Base-by-base conservation (phyloP, 805 yeast species). In the Spathaspora boniae region DNA sequence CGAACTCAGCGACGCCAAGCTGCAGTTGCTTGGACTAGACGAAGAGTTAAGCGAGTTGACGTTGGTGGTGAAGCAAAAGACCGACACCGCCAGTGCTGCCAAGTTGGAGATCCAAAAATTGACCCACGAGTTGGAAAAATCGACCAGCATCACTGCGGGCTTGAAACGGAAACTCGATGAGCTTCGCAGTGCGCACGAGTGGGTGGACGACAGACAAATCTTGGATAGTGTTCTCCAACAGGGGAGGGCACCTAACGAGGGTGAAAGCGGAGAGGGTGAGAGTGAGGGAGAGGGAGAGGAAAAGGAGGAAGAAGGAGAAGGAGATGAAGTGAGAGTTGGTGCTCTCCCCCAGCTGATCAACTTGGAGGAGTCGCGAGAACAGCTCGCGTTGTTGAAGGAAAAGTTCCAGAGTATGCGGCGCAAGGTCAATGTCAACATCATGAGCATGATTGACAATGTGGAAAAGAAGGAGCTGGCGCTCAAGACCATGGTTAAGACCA, bases 401-500 rank as follows among this genome's bases (percentile, higher is more conserved):
- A 71, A 78, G 42, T 77, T 79, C 50, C 72, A 76, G 36, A 76
- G 75, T 4, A 78, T 91, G 84, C 82, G 76, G 60, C 72, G 87
- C 37, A 86, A 81, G 44, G 95, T 89, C 12, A 87, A 88, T 48
- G 72, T 82, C 2, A 84, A 88, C 51, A 86, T 87, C 43, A 85
- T 85, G 95, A 80, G 80, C 49, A 85, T 84, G 84, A 86, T 87
- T 43, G 96, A 88, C 50, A 86, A 80, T 46, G 94, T 86, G 18
- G 96, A 88, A 54, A 87, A 83, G 69, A 86, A 87, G 53, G 97
- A 88, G 52, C 56, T 70, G 6, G 70, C 89, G 4, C 68, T 91
- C 50, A 81, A 76, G 46, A 72, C 76, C 6, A 88, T 86, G 89
- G 83, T 91, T 44, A 74, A 71, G 42, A 87, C 95, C 4, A 87